Evolutionary conservation across 495 filamentous ascomycete genomes (phyloP).

Genomic region (Tricharina praecox): DNA sequence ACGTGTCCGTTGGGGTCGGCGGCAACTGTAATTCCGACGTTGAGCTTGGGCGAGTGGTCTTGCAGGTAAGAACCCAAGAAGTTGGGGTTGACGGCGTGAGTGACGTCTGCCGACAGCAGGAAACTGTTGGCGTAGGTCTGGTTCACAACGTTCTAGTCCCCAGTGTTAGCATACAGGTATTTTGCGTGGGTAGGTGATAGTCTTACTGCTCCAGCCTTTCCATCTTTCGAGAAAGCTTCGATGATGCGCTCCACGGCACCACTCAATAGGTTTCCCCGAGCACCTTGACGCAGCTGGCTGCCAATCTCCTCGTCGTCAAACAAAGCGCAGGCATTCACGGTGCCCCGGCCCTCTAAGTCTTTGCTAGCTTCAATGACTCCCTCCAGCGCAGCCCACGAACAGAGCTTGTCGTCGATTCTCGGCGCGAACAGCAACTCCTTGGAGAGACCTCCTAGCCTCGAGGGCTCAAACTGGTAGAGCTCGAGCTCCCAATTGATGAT

Average conservation of each 20-base stretch:
- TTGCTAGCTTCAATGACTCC: slow-evolving; percentile 52
- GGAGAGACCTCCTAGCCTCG: slow-evolving; percentile 65
- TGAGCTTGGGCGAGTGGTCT: slow-evolving; percentile 74
- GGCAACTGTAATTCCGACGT: slow-evolving; percentile 67
- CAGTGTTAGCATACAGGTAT: slow-evolving; percentile 25
- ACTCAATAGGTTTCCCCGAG: slow-evolving; percentile 54
- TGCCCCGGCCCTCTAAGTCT: slow-evolving; percentile 28
- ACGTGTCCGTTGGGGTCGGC: slow-evolving; percentile 73
- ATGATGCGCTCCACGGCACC: slow-evolving; percentile 61
- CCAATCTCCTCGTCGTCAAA: slow-evolving; percentile 98
- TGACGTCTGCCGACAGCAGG: slow-evolving; percentile 83
- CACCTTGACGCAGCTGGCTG: slow-evolving; percentile 75
- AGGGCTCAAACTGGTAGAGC: slow-evolving; percentile 80
- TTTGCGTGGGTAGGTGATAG: not conserved
- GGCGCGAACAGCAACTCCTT: slow-evolving; percentile 91
- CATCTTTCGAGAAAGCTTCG: slow-evolving; percentile 42
- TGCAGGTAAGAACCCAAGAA: slow-evolving; percentile 65
- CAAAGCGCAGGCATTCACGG: slow-evolving; percentile 71
- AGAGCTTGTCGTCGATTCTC: slow-evolving; percentile 92
- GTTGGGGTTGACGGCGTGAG: slow-evolving; percentile 89
- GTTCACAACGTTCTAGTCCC: slow-evolving; percentile 44
- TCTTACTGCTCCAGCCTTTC: slow-evolving; percentile 17
- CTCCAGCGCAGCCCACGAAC: slow-evolving; percentile 80
- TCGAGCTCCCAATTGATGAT: slow-evolving; percentile 98
- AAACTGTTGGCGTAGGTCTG: slow-evolving; percentile 87